phyloP scores from a whole-genome alignment of 1,139 yeast genomes.

The Pneumocystis carinii region DNA sequence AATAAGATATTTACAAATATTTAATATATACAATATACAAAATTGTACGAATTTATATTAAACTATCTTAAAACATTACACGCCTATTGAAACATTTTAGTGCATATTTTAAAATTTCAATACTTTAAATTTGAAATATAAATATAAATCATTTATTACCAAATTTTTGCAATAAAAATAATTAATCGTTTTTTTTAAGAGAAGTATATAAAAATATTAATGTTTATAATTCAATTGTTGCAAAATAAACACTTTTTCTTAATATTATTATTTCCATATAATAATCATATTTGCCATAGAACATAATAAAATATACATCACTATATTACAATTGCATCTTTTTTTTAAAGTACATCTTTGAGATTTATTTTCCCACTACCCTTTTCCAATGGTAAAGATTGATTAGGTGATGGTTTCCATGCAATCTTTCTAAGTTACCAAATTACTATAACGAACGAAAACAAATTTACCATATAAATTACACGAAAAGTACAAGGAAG shows the following conservation, averaged over 20 bases:
- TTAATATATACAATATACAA: neutral
- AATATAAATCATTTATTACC: neutral
- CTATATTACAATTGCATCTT: neutral
- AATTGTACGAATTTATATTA: neutral
- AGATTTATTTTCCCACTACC: constrained; percentile 56
- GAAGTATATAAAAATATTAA: neutral
- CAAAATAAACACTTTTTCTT: neutral
- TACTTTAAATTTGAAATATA: neutral
- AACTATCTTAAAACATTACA: neutral
- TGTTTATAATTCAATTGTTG: neutral
- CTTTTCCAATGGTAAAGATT: constrained; percentile 58
- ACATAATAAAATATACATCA: neutral
- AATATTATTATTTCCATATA: neutral
- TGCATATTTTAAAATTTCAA: neutral
- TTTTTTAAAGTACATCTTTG: constrained; percentile 36
- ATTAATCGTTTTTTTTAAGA: too few relatives aligned
- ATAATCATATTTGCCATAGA: neutral
- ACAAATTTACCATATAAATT: constrained; percentile 38
- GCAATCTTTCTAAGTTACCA: constrained; percentile 34
- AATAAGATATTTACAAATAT: neutral
- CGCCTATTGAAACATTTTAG: neutral
- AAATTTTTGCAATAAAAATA: neutral
- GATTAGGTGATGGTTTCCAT: constrained; percentile 60
- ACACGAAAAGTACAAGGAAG: constrained; percentile 51
- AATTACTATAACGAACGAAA: neutral